Conservation (phyloP, 192 early-diverging fungal species). For the Polychytrium aggregatum region DNA sequence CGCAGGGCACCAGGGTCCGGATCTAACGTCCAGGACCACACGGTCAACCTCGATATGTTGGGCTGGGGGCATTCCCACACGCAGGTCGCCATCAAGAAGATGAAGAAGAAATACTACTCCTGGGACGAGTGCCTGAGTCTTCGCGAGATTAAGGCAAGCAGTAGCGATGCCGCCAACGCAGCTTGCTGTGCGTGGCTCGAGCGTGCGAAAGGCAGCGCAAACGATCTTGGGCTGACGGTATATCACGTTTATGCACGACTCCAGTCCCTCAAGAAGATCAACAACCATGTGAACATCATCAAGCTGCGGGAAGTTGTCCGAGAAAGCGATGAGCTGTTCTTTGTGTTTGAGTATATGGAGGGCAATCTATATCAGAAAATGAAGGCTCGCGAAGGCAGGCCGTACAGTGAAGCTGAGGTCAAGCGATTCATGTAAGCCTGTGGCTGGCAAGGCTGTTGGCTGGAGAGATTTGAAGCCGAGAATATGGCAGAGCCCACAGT, state of each 20-base stretch:
- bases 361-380: slow-evolving; percentile 90
- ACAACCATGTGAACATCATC: slow-evolving; percentile 77
- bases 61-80: too few relatives aligned
- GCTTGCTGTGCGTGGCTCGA: too few relatives aligned
- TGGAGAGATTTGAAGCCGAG: too few relatives aligned
- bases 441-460: too few relatives aligned
- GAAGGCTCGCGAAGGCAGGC: slow-evolving; percentile 54
- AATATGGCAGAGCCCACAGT: too few relatives aligned
- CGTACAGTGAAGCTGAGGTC: slow-evolving; percentile 54
- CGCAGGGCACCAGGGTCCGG: too few relatives aligned
- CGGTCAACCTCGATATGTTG: too few relatives aligned
- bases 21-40: too few relatives aligned
- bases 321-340: slow-evolving; percentile 72
- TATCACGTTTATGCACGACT: neutral
- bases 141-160: slow-evolving; percentile 62
- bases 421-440: slow-evolving; percentile 62
- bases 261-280: slow-evolving; percentile 59
- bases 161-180: too few relatives aligned
- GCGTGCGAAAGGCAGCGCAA: neutral
- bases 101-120: slow-evolving; percentile 71
- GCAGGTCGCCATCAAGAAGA: slow-evolving; percentile 81
- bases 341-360: slow-evolving; percentile 95
- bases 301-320: slow-evolving; percentile 74
- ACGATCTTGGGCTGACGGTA: neutral
- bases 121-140: slow-evolving; percentile 62